Percentiles rank a stretch among this genome's conserved stretches.
These are phyloP conservation scores for Ceratopteris richardii DNA, from an alignment of 75 land plant genomes.

Conservation along the genomic window DNA sequence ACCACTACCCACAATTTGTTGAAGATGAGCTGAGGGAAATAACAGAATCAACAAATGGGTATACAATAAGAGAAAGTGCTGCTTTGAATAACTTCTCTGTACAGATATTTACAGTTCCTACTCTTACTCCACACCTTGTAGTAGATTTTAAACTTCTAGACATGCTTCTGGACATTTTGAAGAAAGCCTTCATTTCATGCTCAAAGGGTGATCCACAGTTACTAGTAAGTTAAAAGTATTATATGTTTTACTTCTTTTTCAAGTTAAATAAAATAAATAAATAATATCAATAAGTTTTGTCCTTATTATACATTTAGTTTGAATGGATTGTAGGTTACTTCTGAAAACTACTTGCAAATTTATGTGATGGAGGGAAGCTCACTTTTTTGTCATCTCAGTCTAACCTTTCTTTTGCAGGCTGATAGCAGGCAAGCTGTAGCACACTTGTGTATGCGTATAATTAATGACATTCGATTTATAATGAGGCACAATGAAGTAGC, in stretches of 20 bases:
- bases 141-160: slow-evolving; percentile 55
- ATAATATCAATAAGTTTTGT: too few species aligned
- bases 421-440: slow-evolving; percentile 34
- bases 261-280: too few species aligned
- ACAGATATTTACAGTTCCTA: slow-evolving; percentile 92
- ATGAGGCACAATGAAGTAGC: slow-evolving; percentile 72
- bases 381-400: too few species aligned
- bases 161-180: slow-evolving; percentile 60
- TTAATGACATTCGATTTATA: slow-evolving; percentile 76
- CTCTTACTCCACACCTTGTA: slow-evolving; percentile 69
- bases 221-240: slow-evolving; percentile 36
- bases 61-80: slow-evolving; percentile 33
- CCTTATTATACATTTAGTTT: too few species aligned
- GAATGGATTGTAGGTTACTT: too few species aligned
- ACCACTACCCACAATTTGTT: slow-evolving; percentile 48
- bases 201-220: slow-evolving; percentile 62
- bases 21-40: slow-evolving; percentile 37
- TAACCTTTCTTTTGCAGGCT: slow-evolving; percentile 70
- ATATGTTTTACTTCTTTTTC: not conserved
- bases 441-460: slow-evolving; percentile 41
- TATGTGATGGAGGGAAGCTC: too few species aligned
- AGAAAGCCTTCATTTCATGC: slow-evolving; percentile 52
- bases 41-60: slow-evolving; percentile 11
- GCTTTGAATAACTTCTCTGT: slow-evolving; percentile 74
- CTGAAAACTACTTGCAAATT: not conserved